phyloP scores from a whole-genome alignment of 805 yeast genomes.

The Candida argentea region DNA sequence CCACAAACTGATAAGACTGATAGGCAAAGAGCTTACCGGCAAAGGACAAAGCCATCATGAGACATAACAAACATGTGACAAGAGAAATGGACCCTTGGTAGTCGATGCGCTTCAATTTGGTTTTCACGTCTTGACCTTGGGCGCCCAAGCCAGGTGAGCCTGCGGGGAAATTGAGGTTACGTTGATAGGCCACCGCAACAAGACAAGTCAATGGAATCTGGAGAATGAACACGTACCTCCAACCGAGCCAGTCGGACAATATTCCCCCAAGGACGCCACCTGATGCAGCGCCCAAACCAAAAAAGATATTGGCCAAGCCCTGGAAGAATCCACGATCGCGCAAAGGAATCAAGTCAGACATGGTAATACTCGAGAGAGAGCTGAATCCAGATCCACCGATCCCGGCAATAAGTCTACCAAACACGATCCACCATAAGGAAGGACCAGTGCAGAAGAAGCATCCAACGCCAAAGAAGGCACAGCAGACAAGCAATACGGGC shows the following conservation, averaged over 20 bases:
- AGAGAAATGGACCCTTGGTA: slow-evolving; percentile 54
- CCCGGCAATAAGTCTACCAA: slow-evolving; percentile 68
- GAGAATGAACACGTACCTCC: slow-evolving; percentile 33
- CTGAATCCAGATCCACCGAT: slow-evolving; percentile 89
- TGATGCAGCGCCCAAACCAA: slow-evolving; percentile 54
- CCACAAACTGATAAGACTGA: slow-evolving; percentile 30
- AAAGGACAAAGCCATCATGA: slow-evolving; percentile 56
- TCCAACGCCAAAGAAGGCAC: slow-evolving; percentile 45
- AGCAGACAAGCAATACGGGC: slow-evolving; percentile 40
- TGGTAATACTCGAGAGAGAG: slow-evolving; percentile 62
- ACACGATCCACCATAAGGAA: slow-evolving; percentile 36
- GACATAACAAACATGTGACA: slow-evolving; percentile 45
- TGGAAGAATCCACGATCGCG: slow-evolving; percentile 75
- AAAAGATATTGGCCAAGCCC: slow-evolving; percentile 70
- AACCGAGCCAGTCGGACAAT: slow-evolving; percentile 44
- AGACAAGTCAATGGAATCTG: slow-evolving; percentile 34
- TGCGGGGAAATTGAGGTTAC: slow-evolving; percentile 36
- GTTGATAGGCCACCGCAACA: slow-evolving; percentile 27
- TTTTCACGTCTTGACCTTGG: slow-evolving; percentile 33
- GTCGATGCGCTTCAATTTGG: slow-evolving; percentile 51
- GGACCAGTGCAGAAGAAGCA: slow-evolving; percentile 45
- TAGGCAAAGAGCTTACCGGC: slow-evolving; percentile 50
- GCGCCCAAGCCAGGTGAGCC: slow-evolving; percentile 50
- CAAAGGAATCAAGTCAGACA: slow-evolving; percentile 68
- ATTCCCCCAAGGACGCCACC: slow-evolving; percentile 43